Evolutionary conservation across 768 basidiomycete genomes (phyloP), one percentile per base, ranked within the genome.

Genomic region (Boletus sp.): DNA sequence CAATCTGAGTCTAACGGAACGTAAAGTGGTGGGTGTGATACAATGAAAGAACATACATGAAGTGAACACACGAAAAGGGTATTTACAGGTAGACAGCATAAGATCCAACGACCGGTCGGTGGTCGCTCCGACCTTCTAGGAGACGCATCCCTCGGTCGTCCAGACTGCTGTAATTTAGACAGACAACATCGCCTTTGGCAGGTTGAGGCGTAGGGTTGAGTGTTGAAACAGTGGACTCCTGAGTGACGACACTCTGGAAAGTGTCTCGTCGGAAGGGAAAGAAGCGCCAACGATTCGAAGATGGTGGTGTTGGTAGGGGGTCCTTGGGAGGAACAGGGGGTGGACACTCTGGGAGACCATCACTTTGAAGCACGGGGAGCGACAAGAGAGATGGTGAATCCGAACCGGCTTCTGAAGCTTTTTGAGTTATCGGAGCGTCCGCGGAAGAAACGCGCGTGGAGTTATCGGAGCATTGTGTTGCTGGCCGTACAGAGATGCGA

Each of bases 51-150:
- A 41, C 49, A 65, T 51, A 62, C 56, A 50, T 41, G 49, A 44
- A 33, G 45, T 39, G 61, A 50, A 40, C 28, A 41, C 37, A n/a
- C 10, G 24, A 49, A 24, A 32, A 42, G 14, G 41, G 50, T 47
- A 18, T 48, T 75, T 66, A 87, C 33, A 89, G 61, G 72, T 87
- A 90, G 50, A 89, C 76, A 41, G 82, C 83, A 66, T 89, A 93
- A 24, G 82, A 81, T 54, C 89, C 89, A 58, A 91, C 83, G n/a
- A 94, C 91, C 0, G 92, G 92, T 37, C 92, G 75, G 67, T 94
- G 92, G 69, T 94, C 92, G 61, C 87, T 89, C 42, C 87, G 80
- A 15, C 89, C 92, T 69, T 89, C 87, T 53, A 95, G 70, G 55
- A 80, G 77, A 40, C 83, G 78, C 87, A 95, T 93, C 7, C 76